Percentiles rank a stretch among this genome's conserved stretches.
Conservation (phyloP, 192 early-diverging fungal species). For the Haplosporangium gracile region DNA sequence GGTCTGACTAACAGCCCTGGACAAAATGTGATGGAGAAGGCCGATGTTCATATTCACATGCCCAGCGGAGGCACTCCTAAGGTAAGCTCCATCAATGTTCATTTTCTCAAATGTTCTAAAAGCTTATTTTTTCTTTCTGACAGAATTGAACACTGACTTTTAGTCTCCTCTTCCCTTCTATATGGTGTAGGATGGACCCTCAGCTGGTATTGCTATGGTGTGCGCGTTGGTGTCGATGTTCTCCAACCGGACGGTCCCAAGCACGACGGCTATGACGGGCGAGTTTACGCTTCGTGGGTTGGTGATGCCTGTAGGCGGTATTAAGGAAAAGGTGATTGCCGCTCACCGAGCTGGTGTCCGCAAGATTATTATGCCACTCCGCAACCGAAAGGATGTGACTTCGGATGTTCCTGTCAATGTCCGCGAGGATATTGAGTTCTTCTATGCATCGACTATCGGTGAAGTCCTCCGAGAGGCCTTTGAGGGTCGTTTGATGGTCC, state of each 20-base stretch:
- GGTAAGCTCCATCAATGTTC: constrained; percentile 14
- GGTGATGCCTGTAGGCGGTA: constrained; percentile 87
- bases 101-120: too few relatives aligned
- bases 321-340: constrained; percentile 89
- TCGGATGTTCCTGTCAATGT: constrained; percentile 79
- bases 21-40: constrained; percentile 66
- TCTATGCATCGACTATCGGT: constrained; percentile 72
- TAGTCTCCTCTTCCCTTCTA: not conserved
- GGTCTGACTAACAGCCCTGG: constrained; percentile 59
- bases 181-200: constrained; percentile 76
- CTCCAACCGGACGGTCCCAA: constrained; percentile 64
- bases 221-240: constrained; percentile 87
- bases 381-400: constrained; percentile 79
- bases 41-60: constrained; percentile 91
- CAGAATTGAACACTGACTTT: not conserved
- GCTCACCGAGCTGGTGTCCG: constrained; percentile 84
- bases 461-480: constrained; percentile 76
- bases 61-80: constrained; percentile 85
- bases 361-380: constrained; percentile 77
- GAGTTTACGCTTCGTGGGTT: constrained; percentile 88
- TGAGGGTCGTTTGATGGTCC: constrained; percentile 47
- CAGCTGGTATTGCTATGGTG: constrained; percentile 76
- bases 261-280: constrained; percentile 84
- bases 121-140: not conserved
- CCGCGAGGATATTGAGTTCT: constrained; percentile 76